phyloP scores from a whole-genome alignment of 2,329 filamentous ascomycete species.

The Emydomyces testavorans region DNA sequence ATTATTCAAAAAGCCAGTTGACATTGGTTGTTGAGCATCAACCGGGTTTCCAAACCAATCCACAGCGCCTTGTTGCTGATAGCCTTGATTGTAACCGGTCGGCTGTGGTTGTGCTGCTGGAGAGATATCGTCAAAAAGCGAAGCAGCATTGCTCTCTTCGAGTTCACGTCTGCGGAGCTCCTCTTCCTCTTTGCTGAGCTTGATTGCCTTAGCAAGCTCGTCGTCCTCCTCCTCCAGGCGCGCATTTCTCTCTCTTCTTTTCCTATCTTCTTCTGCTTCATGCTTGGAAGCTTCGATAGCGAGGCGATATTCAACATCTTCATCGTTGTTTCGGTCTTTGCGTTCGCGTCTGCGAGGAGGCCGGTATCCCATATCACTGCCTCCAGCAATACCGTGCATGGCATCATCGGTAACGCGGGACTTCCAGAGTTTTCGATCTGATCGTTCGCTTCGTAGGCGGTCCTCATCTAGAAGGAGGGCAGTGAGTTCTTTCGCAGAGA shows the following conservation, averaged over 20 bases:
- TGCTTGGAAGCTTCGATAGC: constrained; percentile 91
- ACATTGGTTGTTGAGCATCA: constrained; percentile 60
- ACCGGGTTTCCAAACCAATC: constrained; percentile 97
- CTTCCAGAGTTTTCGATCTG: constrained; percentile 90
- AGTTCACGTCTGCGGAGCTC: constrained; percentile 67
- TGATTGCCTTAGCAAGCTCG: constrained; percentile 87
- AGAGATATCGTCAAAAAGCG: constrained; percentile 74
- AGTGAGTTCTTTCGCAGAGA: constrained; percentile 91
- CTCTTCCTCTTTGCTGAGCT: constrained; percentile 90
- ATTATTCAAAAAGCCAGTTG: constrained; percentile 55
- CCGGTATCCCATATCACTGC: constrained; percentile 30
- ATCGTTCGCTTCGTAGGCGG: constrained; percentile 75
- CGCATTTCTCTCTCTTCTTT: constrained; percentile 50
- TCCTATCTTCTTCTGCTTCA: constrained; percentile 79
- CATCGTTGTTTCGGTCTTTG: constrained; percentile 54
- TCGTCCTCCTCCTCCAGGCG: constrained; percentile 57
- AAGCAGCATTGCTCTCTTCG: constrained; percentile 70
- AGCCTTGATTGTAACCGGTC: constrained; percentile 91
- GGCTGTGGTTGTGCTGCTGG: constrained; percentile 57
- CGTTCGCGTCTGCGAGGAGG: constrained; percentile 38
- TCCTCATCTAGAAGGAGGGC: constrained; percentile 88
- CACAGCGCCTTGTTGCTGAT: constrained; percentile 90
- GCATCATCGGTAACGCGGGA: constrained; percentile 88
- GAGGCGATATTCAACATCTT: constrained; percentile 80
- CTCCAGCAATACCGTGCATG: constrained; percentile 35